Evolutionary conservation across 495 filamentous ascomycete genomes (phyloP), one percentile per base, ranked within the genome.

Genomic region (Podospora sp.): DNA sequence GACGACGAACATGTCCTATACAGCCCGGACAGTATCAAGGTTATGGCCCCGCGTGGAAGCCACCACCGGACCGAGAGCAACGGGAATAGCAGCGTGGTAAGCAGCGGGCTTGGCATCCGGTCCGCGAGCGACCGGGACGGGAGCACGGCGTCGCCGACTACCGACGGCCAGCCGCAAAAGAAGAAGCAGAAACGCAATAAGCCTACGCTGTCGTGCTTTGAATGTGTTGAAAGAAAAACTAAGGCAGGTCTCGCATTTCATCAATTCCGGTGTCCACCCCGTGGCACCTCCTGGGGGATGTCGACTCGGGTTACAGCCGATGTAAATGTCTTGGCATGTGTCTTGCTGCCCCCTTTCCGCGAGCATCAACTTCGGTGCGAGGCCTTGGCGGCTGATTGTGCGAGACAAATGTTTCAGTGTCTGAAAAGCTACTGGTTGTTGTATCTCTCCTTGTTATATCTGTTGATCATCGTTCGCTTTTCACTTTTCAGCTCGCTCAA

Each of bases 131-230:
- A 71, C 51, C 58, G 65, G 50, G 73, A 73, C 33, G 73, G 73
- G 56, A 71, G 63, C 66, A 75, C 67, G 53, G 72, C 75, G 51
- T 77, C 71, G 46, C 78, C 76, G 24, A 72, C 72, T 36, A 65
- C 73, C 22, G 82, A 79, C 16, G 49, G 46, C 25, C 61, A 63
- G 51, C 80, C 78, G 7, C 62, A 71, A 3, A 83, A 77, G 76
- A 89, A 89, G 76, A 90, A 88, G 75, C 89, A 90, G 75, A 91
- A 89, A 74, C 81, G 89, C 25, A 92, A 92, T 77, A 92, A 92
- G 72, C 89, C 89, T 5, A 92, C 89, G 0, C 71, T 92, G 50
- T 90, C 88, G 50, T 92, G 89, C 72, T 81, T 86, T 63, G 88
- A 90, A 68, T 92, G 90, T 73, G 89, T 91, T 36, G 87, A 88